A percentile compares a stretch with the other conserved stretches of the same genome.
phyloP scores from a whole-genome alignment of 2,329 filamentous ascomycete genomes.

The Ustilaginoidea virens region DNA sequence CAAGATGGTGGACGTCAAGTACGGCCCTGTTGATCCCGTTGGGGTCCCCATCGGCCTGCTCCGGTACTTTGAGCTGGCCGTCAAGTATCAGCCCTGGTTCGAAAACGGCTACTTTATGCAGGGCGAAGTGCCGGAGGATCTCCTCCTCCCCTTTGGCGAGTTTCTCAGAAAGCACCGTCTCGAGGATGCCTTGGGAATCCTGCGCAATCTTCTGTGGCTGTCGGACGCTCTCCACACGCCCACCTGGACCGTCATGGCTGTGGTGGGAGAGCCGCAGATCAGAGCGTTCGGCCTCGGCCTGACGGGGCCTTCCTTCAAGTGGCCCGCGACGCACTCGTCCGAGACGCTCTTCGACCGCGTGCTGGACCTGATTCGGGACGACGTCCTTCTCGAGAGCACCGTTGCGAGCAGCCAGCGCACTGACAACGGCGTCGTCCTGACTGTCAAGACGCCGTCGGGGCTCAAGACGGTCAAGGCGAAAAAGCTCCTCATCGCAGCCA shows the following conservation, averaged over 20 bases:
- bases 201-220: constrained; percentile 1
- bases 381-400: constrained; percentile 1
- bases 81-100: not conserved
- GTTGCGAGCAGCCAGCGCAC: not conserved
- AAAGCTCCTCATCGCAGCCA: constrained; percentile 14
- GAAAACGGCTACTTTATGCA: constrained; percentile 1
- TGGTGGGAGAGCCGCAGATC: constrained; percentile 1
- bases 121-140: not conserved
- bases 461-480: constrained; percentile 6
- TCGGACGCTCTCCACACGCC: constrained; percentile 1
- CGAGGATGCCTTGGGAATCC: not conserved
- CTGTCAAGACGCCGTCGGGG: not conserved
- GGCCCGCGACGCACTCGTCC: constrained; percentile 1
- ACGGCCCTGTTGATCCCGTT: not conserved
- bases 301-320: constrained; percentile 1
- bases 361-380: not conserved
- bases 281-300: constrained; percentile 1
- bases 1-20: not conserved
- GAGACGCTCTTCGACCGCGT: constrained; percentile 1
- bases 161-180: not conserved
- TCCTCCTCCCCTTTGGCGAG: constrained; percentile 1
- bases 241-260: constrained; percentile 1
- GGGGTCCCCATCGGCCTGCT: not conserved
- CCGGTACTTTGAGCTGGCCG: not conserved
- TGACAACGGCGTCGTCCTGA: not conserved